These are phyloP conservation scores for Coniochaeta sp. DNA, from an alignment of 2,329 filamentous ascomycete genomes.

Conservation along the genomic window DNA sequence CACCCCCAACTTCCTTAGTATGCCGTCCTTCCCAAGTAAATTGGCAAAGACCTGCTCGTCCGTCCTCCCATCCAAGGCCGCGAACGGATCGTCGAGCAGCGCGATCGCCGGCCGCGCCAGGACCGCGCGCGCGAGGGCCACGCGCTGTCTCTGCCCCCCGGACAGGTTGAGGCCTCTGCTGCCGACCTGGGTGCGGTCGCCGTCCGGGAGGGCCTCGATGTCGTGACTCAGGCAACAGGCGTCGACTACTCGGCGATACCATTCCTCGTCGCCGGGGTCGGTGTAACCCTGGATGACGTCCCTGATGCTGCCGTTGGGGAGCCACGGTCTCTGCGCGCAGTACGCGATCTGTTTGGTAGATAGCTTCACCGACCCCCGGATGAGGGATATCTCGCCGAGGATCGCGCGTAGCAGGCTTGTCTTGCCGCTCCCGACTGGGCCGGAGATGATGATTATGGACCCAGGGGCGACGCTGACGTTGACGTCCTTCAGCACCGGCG, in stretches of 20 bases:
- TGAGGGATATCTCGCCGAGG: constrained; percentile 19
- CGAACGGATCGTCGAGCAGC: constrained; percentile 29
- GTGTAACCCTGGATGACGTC: constrained; percentile 18
- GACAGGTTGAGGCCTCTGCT: constrained; percentile 15
- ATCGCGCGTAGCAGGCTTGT: constrained; percentile 18
- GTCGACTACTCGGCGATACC: constrained; percentile 22
- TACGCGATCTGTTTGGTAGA: constrained; percentile 23
- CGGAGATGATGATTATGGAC: constrained; percentile 17
- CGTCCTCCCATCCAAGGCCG: constrained; percentile 26
- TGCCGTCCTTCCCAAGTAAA: constrained; percentile 20
- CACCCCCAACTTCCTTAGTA: constrained; percentile 16
- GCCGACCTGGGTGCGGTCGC: constrained; percentile 14
- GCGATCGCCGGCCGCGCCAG: constrained; percentile 20
- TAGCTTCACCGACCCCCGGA: constrained; percentile 16
- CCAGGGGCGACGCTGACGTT: constrained; percentile 14
- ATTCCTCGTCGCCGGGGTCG: constrained; percentile 11
- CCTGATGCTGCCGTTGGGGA: constrained; percentile 25
- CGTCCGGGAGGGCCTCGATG: constrained; percentile 12
- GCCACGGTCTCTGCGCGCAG: constrained; percentile 28
- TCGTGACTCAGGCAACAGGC: constrained; percentile 18
- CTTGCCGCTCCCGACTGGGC: constrained; percentile 22
- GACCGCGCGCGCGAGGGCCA: constrained; percentile 27
- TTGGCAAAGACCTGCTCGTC: constrained; percentile 20
- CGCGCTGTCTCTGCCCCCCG: constrained; percentile 14
- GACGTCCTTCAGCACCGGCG: constrained; percentile 14